These are phyloP conservation scores for Houttuynia cordata DNA, from an alignment of 164 flowering plant genomes.

Conservation along the genomic window DNA sequence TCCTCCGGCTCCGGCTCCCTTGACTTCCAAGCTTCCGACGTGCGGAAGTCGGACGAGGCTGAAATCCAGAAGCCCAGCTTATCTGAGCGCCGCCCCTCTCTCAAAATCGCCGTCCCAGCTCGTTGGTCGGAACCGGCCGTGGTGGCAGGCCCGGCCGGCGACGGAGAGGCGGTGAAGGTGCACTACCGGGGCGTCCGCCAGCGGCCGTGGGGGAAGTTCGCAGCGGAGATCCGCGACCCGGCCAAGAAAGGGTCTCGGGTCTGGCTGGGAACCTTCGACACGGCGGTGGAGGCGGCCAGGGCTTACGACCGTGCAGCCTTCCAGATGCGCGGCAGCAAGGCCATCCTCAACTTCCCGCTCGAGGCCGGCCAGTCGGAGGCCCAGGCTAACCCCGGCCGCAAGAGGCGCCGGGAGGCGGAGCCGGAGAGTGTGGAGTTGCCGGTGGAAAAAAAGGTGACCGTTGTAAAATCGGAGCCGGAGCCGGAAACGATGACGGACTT, in stretches of 20 bases:
- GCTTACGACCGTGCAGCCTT: constrained; percentile 41
- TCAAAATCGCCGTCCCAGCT: constrained; percentile 12
- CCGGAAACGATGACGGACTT: constrained; percentile 5
- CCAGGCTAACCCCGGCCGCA: constrained; percentile 1
- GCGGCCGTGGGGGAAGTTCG: constrained; percentile 41
- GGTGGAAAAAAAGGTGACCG: neutral
- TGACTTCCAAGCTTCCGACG: no score
- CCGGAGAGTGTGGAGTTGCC: constrained; percentile 2
- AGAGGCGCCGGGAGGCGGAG: constrained; percentile 9
- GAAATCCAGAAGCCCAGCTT: constrained; percentile 1
- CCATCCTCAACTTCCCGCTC: constrained; percentile 41
- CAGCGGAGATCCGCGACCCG: constrained; percentile 40
- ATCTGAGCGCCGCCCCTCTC: constrained; percentile 16
- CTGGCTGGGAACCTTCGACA: constrained; percentile 40
- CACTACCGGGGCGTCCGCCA: constrained; percentile 36
- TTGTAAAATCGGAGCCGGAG: neutral
- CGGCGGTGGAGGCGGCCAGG: constrained; percentile 34
- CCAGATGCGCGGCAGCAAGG: constrained; percentile 31
- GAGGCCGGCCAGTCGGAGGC: constrained; percentile 13
- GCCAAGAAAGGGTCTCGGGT: constrained; percentile 23
- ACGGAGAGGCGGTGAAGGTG: constrained; percentile 4
- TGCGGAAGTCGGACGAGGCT: neutral
- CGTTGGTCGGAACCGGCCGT: constrained; percentile 2
- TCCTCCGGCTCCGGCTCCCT: neutral
- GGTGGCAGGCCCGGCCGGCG: neutral